Percentiles rank a stretch among this genome's conserved stretches.
phyloP scores from a whole-genome alignment of 129 eudicot species.

The Chrysanthemum lavandulifolium region DNA sequence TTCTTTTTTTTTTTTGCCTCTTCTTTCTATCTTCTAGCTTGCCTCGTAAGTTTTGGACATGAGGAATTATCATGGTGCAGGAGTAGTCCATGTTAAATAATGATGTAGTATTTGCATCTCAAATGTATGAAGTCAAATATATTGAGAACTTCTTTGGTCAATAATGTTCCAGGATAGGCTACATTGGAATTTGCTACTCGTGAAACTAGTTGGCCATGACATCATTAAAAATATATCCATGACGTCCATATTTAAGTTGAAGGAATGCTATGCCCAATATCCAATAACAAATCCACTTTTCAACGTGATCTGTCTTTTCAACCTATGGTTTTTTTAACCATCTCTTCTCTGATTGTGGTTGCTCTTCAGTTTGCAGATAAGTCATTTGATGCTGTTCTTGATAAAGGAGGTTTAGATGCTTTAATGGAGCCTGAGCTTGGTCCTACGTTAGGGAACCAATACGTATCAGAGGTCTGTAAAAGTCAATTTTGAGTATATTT shows the following conservation, averaged over 20 bases:
- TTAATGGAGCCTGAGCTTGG: constrained; percentile 96
- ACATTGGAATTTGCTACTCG: neutral
- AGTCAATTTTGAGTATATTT: constrained; percentile 15
- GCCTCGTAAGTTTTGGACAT: no score
- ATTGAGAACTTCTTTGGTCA: no score
- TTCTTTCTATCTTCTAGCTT: no score
- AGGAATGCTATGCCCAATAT: neutral
- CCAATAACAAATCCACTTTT: neutral
- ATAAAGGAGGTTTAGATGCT: constrained; percentile 97
- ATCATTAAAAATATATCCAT: neutral
- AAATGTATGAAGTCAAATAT: no score
- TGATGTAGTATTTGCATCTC: no score
- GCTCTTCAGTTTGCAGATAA: constrained; percentile 69
- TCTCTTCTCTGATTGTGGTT: constrained; percentile 21
- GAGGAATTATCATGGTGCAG: no score
- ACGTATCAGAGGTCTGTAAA: constrained; percentile 75
- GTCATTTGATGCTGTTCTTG: constrained; percentile 69
- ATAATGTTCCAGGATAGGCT: no score
- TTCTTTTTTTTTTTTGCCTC: no score
- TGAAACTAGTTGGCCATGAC: constrained; percentile 1
- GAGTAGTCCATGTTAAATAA: no score
- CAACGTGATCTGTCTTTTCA: neutral
- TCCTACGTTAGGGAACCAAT: constrained; percentile 62
- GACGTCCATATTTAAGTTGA: neutral
- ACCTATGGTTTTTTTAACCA: neutral